Conservation (phyloP, 306 rosid genomes). For the Vicia faba region DNA sequence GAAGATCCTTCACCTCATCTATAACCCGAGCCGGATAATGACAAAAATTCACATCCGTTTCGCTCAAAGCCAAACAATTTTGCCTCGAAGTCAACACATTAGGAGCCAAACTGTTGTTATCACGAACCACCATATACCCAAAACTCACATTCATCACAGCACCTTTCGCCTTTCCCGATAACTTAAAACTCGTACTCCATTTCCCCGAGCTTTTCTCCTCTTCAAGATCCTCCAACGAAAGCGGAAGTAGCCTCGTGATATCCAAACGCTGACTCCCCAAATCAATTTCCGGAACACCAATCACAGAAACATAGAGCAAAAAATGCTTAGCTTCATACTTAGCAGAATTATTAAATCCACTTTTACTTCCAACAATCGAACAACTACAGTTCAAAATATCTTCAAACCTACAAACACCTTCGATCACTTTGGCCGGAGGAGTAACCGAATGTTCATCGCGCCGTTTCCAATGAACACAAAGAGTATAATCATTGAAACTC, state of each 20-base stretch:
- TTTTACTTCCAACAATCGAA: slow-evolving; percentile 75
- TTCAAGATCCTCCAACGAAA: slow-evolving; percentile 83
- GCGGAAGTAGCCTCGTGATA: slow-evolving; percentile 85
- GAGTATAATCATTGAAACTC: slow-evolving; percentile 48
- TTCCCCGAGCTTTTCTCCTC: slow-evolving; percentile 78
- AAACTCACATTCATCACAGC: slow-evolving; percentile 85
- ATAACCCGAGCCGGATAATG: slow-evolving; percentile 44
- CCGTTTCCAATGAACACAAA: slow-evolving; percentile 88
- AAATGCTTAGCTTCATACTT: slow-evolving; percentile 88
- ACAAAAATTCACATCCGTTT: slow-evolving; percentile 38
- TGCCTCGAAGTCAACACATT: slow-evolving; percentile 44
- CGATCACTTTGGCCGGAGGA: slow-evolving; percentile 61
- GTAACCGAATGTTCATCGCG: slow-evolving; percentile 66
- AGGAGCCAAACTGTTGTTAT: slow-evolving; percentile 42
- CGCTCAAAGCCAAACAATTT: slow-evolving; percentile 37
- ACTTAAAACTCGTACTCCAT: slow-evolving; percentile 79
- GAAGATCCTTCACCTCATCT: slow-evolving; percentile 76
- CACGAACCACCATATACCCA: slow-evolving; percentile 67
- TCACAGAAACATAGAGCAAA: slow-evolving; percentile 68
- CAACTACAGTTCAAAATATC: slow-evolving; percentile 67
- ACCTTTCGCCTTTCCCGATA: slow-evolving; percentile 77
- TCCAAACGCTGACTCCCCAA: slow-evolving; percentile 89
- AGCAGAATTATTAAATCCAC: slow-evolving; percentile 75
- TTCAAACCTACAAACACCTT: slow-evolving; percentile 63
- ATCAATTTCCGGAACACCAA: slow-evolving; percentile 63